Percentiles rank a stretch among this genome's conserved stretches.
Conservation (phyloP, 805 yeast genomes). For the Limtongozyma cylindracea region DNA sequence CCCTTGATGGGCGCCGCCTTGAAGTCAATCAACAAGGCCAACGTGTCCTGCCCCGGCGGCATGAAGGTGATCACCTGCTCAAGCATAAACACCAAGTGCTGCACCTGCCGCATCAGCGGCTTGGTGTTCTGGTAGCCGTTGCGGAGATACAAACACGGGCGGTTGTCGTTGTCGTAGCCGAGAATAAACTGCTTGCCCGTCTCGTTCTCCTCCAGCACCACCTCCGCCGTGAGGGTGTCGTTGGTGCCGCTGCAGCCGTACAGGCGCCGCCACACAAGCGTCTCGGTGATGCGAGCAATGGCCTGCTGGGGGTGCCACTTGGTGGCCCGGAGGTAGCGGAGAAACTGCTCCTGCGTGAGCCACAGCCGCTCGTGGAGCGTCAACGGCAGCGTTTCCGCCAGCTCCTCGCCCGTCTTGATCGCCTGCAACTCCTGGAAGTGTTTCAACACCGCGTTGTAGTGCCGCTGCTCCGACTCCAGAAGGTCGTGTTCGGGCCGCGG, state of each 20-base stretch:
- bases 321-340: conserved; percentile 81
- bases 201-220: conserved; percentile 44
- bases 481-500: conserved; percentile 8
- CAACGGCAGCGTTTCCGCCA: conserved; percentile 6
- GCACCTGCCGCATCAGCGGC: conserved; percentile 77
- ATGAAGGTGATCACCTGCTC: conserved; percentile 84
- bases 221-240: conserved; percentile 13
- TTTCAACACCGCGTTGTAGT: conserved; percentile 29
- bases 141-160: conserved; percentile 82
- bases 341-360: conserved; percentile 78
- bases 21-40: conserved; percentile 81
- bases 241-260: conserved; percentile 43
- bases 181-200: conserved; percentile 83
- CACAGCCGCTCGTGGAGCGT: conserved; percentile 47
- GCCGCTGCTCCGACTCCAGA: conserved; percentile 21
- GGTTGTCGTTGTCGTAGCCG: conserved; percentile 71
- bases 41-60: conserved; percentile 91
- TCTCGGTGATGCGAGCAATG: conserved; percentile 44
- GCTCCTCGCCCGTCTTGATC: conserved; percentile 5
- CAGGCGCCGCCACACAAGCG: conserved; percentile 84
- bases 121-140: conserved; percentile 95
- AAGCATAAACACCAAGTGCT: conserved; percentile 77
- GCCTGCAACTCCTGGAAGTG: conserved; percentile 9
- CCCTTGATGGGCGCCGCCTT: conserved; percentile 47
- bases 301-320: conserved; percentile 66